A percentile compares a stretch with the other conserved stretches of the same genome.
Evolutionary conservation across 139 green algal species (phyloP).

Genomic region (Ulvella scutata): DNA sequence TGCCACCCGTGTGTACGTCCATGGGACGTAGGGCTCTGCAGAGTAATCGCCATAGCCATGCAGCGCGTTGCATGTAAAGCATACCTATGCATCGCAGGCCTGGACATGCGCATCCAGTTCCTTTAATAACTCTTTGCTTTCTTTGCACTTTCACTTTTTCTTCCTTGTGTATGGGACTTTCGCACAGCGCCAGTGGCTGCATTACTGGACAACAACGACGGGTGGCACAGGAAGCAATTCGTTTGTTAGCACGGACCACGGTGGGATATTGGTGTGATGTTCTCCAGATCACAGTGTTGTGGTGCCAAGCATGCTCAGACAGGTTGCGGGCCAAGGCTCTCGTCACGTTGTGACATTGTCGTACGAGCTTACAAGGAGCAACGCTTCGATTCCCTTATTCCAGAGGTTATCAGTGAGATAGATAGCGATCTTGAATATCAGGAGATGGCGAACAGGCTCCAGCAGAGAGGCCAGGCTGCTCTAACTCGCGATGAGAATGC

Average conservation of each 20-base stretch:
- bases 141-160: no score
- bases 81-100: no score
- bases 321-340: not conserved
- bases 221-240: no score
- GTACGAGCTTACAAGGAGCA: no score
- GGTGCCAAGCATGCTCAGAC: not conserved
- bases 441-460: slow-evolving; percentile 16
- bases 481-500: slow-evolving; percentile 53
- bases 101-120: no score
- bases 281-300: not conserved
- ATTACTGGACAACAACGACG: no score
- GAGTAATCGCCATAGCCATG: not conserved
- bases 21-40: not conserved
- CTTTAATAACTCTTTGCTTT: no score
- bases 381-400: slow-evolving; percentile 43
- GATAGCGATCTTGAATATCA: slow-evolving; percentile 42
- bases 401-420: slow-evolving; percentile 58
- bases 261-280: not conserved
- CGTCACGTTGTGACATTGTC: not conserved
- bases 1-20: no score
- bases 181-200: no score
- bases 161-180: no score
- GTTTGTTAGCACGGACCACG: not conserved
- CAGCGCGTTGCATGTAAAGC: no score
- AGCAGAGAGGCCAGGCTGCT: slow-evolving; percentile 35